Base-by-base conservation (phyloP, 2,329 filamentous ascomycete genomes). In the Balansia obtecta region DNA sequence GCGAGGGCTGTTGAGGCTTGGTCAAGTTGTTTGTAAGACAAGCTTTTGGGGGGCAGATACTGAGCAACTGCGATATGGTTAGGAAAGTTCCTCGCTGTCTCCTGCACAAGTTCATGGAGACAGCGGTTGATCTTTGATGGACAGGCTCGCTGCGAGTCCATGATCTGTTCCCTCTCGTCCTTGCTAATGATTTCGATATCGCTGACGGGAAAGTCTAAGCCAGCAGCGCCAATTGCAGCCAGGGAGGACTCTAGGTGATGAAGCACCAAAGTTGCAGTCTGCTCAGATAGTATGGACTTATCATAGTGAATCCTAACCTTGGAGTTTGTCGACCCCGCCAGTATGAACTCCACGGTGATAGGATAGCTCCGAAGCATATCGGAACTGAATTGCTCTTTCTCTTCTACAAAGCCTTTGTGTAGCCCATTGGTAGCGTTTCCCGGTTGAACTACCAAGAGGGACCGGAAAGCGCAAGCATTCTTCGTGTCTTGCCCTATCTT, bases 1-100 rank as follows among this genome's bases (percentile, higher is more conserved):
- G 46, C 46, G 13, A 54, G 43, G 9, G 39, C 12, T 16, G 37
- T 50, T 13, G 52, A 43, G 2, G 49, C 45, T 9, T 32, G 22
- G 20, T 56, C 53, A 5, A 61, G 46, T 20, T 60, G 54, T n/a
- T 30, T 15, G 45, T 59, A 60, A 2, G 58, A 57, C 34, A 20
- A 59, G 42, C 3, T 38, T 33, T 45, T 45, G 43, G 18, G 27
- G 43, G 20, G 43, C 27, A 38, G n/a, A 16, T 33, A 20, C 33
- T 45, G 43, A 45, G 5, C 43, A 33, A 45, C n/a, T n/a, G 43
- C 43, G 11, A 33, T n/a, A 11, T 15, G 20, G 27, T 45, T 30
- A 5, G 43, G 18, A 45, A 37, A 33, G 15, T 33, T 32, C 30
- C 27, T 27, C 43, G 16, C 43, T 9, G 20, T 45, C 18, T 45